A percentile compares a stretch with the other conserved stretches of the same genome.
phyloP scores from a whole-genome alignment of 2,329 filamentous ascomycete genomes.

The Neodidymelliopsis sp. region DNA sequence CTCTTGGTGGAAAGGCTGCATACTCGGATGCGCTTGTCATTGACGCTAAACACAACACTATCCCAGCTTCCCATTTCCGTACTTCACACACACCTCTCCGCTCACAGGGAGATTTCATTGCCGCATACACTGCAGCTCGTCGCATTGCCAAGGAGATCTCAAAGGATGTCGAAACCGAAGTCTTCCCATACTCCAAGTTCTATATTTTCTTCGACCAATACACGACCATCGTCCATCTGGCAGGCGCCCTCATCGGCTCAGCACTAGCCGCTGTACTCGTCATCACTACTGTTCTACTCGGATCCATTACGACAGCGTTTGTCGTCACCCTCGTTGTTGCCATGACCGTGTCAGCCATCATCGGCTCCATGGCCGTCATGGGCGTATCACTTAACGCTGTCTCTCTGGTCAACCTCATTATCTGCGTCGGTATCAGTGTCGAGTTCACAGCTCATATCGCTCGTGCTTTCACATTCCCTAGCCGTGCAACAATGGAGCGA shows the following conservation, averaged over 20 bases:
- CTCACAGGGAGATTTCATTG: slow-evolving; percentile 91
- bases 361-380: slow-evolving; percentile 91
- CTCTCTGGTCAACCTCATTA: slow-evolving; percentile 93
- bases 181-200: slow-evolving; percentile 97
- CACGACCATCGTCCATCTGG: slow-evolving; percentile 80
- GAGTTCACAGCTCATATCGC: slow-evolving; percentile 98
- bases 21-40: slow-evolving; percentile 87
- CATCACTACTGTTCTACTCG: slow-evolving; percentile 80
- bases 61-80: slow-evolving; percentile 88
- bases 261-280: slow-evolving; percentile 86
- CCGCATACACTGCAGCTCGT: slow-evolving; percentile 85
- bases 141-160: slow-evolving; percentile 83
- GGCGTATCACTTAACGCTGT: slow-evolving; percentile 93
- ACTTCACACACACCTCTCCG: slow-evolving; percentile 86
- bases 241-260: slow-evolving; percentile 78
- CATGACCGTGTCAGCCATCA: slow-evolving; percentile 94
- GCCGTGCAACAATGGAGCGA: slow-evolving; percentile 79
- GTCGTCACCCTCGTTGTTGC: slow-evolving; percentile 86
- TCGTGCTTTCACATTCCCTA: slow-evolving; percentile 93
- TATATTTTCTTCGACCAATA: slow-evolving; percentile 99
- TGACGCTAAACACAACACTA: slow-evolving; percentile 69
- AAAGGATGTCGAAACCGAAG: slow-evolving; percentile 73
- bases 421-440: slow-evolving; percentile 94
- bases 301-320: slow-evolving; percentile 80
- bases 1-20: slow-evolving; percentile 84